Evolutionary conservation across 1,284 basidiomycete genomes (phyloP).

Genomic region (Trametes pubescens): DNA sequence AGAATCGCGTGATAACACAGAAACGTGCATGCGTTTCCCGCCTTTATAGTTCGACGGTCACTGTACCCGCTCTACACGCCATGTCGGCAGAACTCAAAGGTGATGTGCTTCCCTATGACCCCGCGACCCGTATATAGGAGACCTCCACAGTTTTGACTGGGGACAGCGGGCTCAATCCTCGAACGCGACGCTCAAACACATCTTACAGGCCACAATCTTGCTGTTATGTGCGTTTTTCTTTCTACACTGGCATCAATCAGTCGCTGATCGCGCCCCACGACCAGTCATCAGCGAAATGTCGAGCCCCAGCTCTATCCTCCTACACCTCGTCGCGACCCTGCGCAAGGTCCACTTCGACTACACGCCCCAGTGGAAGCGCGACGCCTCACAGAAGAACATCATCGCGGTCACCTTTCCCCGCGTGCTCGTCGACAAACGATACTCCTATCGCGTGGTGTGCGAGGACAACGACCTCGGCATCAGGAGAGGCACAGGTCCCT

Average conservation of each 20-base stretch:
- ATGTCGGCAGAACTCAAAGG: no score
- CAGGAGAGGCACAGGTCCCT: not conserved
- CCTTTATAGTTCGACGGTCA: no score
- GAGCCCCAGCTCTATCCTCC: not conserved
- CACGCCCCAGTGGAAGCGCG: conserved; percentile 31
- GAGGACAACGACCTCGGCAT: conserved; percentile 32
- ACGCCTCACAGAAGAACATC: conserved; percentile 29
- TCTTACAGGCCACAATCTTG: no score
- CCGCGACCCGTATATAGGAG: no score
- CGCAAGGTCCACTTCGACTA: conserved; percentile 19
- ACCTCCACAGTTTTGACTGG: no score
- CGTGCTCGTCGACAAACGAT: conserved; percentile 30
- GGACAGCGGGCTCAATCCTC: no score
- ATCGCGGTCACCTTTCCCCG: conserved; percentile 32
- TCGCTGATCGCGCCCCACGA: not conserved
- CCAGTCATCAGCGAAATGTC: conserved; percentile 1
- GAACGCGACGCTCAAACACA: no score
- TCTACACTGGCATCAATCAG: not conserved
- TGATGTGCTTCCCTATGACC: no score
- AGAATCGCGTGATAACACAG: no score
- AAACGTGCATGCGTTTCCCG: no score
- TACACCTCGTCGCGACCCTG: conserved; percentile 6
- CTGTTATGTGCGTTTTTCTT: no score
- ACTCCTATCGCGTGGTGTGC: conserved; percentile 31
- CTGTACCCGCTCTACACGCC: no score